phyloP scores from a whole-genome alignment of 768 basidiomycete genomes.

The Glaciozyma antarctica region DNA sequence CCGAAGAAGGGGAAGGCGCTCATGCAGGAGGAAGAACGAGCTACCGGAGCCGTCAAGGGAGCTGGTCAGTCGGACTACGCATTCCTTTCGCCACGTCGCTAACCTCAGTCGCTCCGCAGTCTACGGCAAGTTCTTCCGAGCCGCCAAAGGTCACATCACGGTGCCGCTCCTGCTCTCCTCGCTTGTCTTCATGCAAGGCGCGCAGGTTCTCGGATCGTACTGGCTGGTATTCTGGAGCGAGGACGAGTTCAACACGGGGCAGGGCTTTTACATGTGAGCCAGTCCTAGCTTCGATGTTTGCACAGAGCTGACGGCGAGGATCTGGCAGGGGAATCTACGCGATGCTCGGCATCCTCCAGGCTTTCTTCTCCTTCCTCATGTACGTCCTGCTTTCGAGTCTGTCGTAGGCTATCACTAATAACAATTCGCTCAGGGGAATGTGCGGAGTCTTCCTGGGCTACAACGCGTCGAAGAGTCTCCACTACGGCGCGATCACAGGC shows the following conservation, averaged over 20 bases:
- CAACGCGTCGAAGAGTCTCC: conserved; percentile 61
- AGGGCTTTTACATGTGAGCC: conserved; percentile 56
- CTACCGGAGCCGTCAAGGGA: conserved; percentile 56
- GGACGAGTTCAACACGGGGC: conserved; percentile 49
- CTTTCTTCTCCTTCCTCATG: conserved; percentile 60
- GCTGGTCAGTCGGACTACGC: conserved; percentile 3
- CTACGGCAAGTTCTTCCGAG: conserved; percentile 51
- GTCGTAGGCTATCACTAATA: background rate
- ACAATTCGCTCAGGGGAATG: conserved; percentile 12
- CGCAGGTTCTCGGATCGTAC: conserved; percentile 56
- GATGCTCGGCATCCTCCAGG: conserved; percentile 49
- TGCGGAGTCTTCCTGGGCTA: conserved; percentile 54
- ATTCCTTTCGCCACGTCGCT: too few species aligned
- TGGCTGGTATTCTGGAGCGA: conserved; percentile 85
- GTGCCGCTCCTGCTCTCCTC: conserved; percentile 58
- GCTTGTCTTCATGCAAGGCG: conserved; percentile 57
- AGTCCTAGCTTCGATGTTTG: background rate
- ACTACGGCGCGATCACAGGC: conserved; percentile 56
- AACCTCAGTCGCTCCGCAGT: conserved; percentile 41
- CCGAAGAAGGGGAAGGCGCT: conserved; percentile 37
- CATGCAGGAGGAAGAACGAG: conserved; percentile 78
- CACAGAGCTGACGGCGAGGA: background rate
- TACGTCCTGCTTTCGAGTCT: conserved; percentile 41
- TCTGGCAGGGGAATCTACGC: conserved; percentile 31
- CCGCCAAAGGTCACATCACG: conserved; percentile 58